Base-by-base conservation (phyloP, 106 monocot genomes). In the Phalaenopsis aphrodite region DNA sequence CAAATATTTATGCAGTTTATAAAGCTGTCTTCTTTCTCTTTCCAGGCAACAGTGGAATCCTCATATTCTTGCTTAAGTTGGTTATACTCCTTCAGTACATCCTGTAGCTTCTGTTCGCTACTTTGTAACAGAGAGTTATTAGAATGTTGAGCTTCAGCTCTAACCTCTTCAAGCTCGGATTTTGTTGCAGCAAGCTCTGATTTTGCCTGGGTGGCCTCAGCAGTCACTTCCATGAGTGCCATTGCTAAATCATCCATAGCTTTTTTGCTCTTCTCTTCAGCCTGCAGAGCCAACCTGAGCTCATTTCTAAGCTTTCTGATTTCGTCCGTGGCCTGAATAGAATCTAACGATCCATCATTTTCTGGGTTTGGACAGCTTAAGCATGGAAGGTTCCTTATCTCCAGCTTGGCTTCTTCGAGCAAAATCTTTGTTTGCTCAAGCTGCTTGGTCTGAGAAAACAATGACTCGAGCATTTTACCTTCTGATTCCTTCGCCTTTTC, bases 181-280 rank as follows among this genome's bases (percentile, higher is more conserved):
- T 85, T 57, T 4, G 68, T 55, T n/a, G 12, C 64, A 10, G 65
- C 47, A 18, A 88, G 77, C 72, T 79, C 79, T 56, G 84, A 83
- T 43, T 85, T 88, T 41, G 43, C 49, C 17, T 81, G 16, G 37
- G 12, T 47, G 69, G 78, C 58, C 56, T 78, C 85, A 23, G 80
- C 78, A 0, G 85, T 85, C 16, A 87, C 87, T 80, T 94, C 93
- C 36, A 85, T 94, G 9, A 94, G 87, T 0, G 87, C 82, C 9
- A 86, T 43, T 8, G 89, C 89, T 12, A 91, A 83, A 42, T 85
- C 87, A 84, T 87, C 85, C 91, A 91, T 87, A 41, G 91, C 89
- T 37, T 81, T 83, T 3, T 74, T 74, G 74, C 74, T 74, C 74
- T 45, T 43, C 74, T 74, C 74, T 43, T 74, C 74, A 43, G 74